Evolutionary conservation across 192 early-diverging fungal genomes (phyloP).

Genomic region (Linderina pennispora): DNA sequence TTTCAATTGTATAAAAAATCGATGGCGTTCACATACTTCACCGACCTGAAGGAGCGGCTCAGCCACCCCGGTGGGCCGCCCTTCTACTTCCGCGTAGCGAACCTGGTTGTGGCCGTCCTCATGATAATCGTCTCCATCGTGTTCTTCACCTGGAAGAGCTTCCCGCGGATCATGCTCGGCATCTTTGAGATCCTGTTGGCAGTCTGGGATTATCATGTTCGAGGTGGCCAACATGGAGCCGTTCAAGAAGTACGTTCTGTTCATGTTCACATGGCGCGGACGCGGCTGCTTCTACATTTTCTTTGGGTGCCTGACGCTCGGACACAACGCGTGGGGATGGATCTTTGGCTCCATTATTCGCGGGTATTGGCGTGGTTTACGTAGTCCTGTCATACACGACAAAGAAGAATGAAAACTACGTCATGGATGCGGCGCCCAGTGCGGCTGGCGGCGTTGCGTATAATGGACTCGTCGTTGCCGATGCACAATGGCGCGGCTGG

Average conservation of each 20-base stretch:
- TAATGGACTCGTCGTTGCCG: not conserved
- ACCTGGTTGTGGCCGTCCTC: constrained; percentile 28
- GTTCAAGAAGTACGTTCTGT: constrained; percentile 33
- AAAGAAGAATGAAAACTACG: constrained; percentile 34
- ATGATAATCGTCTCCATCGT: constrained; percentile 34
- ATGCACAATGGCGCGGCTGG: not conserved
- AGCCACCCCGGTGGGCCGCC: constrained; percentile 40
- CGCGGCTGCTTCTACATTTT: constrained; percentile 42
- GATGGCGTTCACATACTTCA: constrained; percentile 29
- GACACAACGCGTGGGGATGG: constrained; percentile 28
- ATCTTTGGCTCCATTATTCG: constrained; percentile 34
- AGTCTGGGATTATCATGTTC: constrained; percentile 35
- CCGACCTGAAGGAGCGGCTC: constrained; percentile 23
- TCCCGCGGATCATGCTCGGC: constrained; percentile 42
- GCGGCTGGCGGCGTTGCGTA: not conserved
- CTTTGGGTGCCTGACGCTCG: constrained; percentile 38
- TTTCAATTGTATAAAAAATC: too few species aligned
- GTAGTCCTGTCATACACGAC: constrained; percentile 34
- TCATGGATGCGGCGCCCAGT: not conserved
- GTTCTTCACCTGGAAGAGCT: constrained; percentile 37
- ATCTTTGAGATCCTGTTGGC: constrained; percentile 37
- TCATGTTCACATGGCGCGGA: constrained; percentile 44
- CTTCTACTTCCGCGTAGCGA: constrained; percentile 33
- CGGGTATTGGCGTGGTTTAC: constrained; percentile 20
- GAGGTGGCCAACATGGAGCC: constrained; percentile 32